Base-by-base conservation (phyloP, 208 protist genomes). In the Crithidia acanthocephali region DNA sequence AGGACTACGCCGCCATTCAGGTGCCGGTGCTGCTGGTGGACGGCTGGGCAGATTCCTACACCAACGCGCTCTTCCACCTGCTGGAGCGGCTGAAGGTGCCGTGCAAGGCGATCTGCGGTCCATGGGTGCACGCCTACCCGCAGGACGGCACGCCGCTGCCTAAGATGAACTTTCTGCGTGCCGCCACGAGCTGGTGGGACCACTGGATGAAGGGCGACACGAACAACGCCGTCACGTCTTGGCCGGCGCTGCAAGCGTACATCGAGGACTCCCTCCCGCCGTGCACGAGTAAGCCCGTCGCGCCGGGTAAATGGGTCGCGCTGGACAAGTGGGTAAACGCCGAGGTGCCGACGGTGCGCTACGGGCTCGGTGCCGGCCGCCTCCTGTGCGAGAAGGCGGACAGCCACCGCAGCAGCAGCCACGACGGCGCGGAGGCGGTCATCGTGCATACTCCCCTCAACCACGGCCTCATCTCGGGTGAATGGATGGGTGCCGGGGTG, bases 31-130 rank as follows among this genome's bases (percentile, higher is more conserved):
- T 87, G 50, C 67, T 80, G 18, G 76, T 87, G 16, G 80, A 79
- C 51, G 85, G 85, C 48, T 91, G 85, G 85, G 82, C 80, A 18
- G 85, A 91, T 65, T 71, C 82, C 18, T 91, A 91, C 68, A 87
- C 82, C 2, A 91, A 87, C 80, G 47, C 76, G 23, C 65, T 87
- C 23, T 91, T 91, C 61, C 72, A 72, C 35, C 56, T 87, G 23
- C 56, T 91, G 47, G 65, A 78, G 66, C 55, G 75, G 42, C 74
- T 91, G 25, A 72, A 72, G 16, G 72, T 86, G 44, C 85, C 85
- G n/a, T 72, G 82, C 32, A 80, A 81, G 48, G 85, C 76, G 27
- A 82, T 87, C 44, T 79, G 86, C 16, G 85, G 85, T 2, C 85
- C 85, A n/a, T 87, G 82, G 85, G 76, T 72, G 59, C 85, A 91